phyloP scores from a whole-genome alignment of 2,329 filamentous ascomycete genomes.

The Daldinia sp. region DNA sequence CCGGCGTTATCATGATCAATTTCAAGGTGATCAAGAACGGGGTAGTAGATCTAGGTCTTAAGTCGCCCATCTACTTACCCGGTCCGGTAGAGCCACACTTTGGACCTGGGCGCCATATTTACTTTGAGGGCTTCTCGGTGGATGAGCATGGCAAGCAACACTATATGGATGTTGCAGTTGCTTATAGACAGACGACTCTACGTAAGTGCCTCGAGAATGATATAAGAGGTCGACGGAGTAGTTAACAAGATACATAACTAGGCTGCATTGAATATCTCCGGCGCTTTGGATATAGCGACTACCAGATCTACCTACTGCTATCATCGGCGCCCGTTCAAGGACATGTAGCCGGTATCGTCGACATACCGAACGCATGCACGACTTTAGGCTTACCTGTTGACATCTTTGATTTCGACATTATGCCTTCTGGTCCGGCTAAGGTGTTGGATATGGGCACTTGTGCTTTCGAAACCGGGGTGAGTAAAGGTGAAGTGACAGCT shows the following conservation, averaged over 20 bases:
- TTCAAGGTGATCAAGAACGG: slow-evolving; percentile 88
- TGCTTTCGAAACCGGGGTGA: slow-evolving; percentile 65
- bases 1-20: slow-evolving; percentile 88
- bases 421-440: slow-evolving; percentile 65
- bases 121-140: slow-evolving; percentile 90
- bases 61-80: slow-evolving; percentile 84
- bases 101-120: slow-evolving; percentile 80
- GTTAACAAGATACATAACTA: slow-evolving; percentile 25
- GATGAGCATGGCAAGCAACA: slow-evolving; percentile 90
- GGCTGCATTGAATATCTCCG: slow-evolving; percentile 81
- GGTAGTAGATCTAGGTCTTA: slow-evolving; percentile 76
- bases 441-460: slow-evolving; percentile 73
- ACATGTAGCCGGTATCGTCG: slow-evolving; percentile 87
- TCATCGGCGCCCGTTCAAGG: slow-evolving; percentile 89
- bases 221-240: not conserved
- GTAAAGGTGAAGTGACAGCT: slow-evolving; percentile 53
- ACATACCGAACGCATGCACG: slow-evolving; percentile 91
- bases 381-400: slow-evolving; percentile 90
- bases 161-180: slow-evolving; percentile 85
- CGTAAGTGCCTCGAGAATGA: slow-evolving; percentile 48
- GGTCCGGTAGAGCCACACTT: slow-evolving; percentile 91
- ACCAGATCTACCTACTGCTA: slow-evolving; percentile 86
- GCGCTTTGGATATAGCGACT: slow-evolving; percentile 73
- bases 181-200: slow-evolving; percentile 83
- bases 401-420: slow-evolving; percentile 94